These are phyloP conservation scores for Teunomyces atbi DNA, from an alignment of 805 yeast species.

Conservation along the genomic window DNA sequence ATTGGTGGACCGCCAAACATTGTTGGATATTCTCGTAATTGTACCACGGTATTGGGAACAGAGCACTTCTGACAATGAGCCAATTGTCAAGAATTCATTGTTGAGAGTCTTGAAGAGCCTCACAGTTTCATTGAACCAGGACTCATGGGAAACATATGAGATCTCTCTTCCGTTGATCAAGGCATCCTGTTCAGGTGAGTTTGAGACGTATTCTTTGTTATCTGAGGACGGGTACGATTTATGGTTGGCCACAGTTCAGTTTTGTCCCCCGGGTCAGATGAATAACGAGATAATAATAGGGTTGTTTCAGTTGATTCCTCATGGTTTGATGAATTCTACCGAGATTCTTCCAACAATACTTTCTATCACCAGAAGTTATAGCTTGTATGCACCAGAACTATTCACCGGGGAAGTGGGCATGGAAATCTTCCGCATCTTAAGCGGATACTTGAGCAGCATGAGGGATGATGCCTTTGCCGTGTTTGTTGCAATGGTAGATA, in stretches of 20 bases:
- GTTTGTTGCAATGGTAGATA: slow-evolving; percentile 54
- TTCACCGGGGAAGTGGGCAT: slow-evolving; percentile 37
- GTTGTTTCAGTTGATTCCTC: slow-evolving; percentile 50
- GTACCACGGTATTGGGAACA: slow-evolving; percentile 80
- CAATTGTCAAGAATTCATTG: slow-evolving; percentile 39
- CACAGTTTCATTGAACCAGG: slow-evolving; percentile 53
- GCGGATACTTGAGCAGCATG: slow-evolving; percentile 56
- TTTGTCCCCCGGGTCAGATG: slow-evolving; percentile 44
- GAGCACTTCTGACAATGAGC: slow-evolving; percentile 34
- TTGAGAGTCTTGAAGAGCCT: slow-evolving; percentile 57
- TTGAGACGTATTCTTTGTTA: slow-evolving; percentile 49
- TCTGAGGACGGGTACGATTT: slow-evolving; percentile 86
- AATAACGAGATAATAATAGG: slow-evolving; percentile 41
- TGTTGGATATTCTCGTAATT: slow-evolving; percentile 48
- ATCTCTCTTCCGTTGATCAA: slow-evolving; percentile 65
- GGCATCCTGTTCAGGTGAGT: slow-evolving; percentile 54
- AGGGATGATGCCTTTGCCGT: slow-evolving; percentile 69
- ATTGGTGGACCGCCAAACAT: slow-evolving; percentile 48
- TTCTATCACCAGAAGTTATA: slow-evolving; percentile 61
- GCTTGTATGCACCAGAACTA: slow-evolving; percentile 45
- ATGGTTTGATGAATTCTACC: slow-evolving; percentile 66
- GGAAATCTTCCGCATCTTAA: slow-evolving; percentile 47
- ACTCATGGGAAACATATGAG: slow-evolving; percentile 47
- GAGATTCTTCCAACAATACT: slow-evolving; percentile 67
- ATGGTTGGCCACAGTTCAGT: slow-evolving; percentile 70